phyloP scores from a whole-genome alignment of 2,329 filamentous ascomycete species.

The Neospermospora avenae region DNA sequence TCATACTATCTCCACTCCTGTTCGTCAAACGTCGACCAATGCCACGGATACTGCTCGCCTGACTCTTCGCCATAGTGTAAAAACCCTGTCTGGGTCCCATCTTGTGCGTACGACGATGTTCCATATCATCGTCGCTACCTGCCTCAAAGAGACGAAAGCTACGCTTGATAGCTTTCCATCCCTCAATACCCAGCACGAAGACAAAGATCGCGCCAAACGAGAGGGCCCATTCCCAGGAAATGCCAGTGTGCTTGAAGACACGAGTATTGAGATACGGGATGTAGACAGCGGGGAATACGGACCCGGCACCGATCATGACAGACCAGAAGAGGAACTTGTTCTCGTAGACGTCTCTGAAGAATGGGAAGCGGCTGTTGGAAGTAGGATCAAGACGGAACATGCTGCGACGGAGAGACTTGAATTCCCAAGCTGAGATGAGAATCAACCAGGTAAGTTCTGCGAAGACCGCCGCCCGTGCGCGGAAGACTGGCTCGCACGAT shows the following conservation, averaged over 20 bases:
- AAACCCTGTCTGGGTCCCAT: constrained; percentile 35
- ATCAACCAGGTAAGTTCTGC: constrained; percentile 54
- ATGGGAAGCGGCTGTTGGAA: constrained; percentile 36
- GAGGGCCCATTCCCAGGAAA: constrained; percentile 64
- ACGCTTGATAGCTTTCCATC: constrained; percentile 61
- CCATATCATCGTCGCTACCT: constrained; percentile 26
- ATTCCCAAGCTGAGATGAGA: constrained; percentile 56
- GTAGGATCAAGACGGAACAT: constrained; percentile 55
- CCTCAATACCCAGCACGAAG: constrained; percentile 59
- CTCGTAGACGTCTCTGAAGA: constrained; percentile 45
- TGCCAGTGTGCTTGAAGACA: constrained; percentile 60
- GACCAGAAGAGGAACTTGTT: constrained; percentile 61
- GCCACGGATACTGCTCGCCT: constrained; percentile 5
- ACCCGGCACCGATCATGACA: constrained; percentile 50
- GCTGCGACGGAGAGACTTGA: constrained; percentile 53
- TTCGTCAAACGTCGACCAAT: background rate
- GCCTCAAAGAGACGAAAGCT: constrained; percentile 29
- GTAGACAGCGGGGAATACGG: constrained; percentile 57
- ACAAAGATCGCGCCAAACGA: constrained; percentile 53
- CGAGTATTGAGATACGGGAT: constrained; percentile 61
- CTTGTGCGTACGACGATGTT: constrained; percentile 11
- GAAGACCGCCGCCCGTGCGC: constrained; percentile 53
- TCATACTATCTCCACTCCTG: constrained; percentile 4
- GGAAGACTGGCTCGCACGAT: constrained; percentile 51
- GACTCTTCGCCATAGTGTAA: constrained; percentile 33